Base-by-base conservation (phyloP, 495 filamentous ascomycete species). In the Penicillium egyptiacum region DNA sequence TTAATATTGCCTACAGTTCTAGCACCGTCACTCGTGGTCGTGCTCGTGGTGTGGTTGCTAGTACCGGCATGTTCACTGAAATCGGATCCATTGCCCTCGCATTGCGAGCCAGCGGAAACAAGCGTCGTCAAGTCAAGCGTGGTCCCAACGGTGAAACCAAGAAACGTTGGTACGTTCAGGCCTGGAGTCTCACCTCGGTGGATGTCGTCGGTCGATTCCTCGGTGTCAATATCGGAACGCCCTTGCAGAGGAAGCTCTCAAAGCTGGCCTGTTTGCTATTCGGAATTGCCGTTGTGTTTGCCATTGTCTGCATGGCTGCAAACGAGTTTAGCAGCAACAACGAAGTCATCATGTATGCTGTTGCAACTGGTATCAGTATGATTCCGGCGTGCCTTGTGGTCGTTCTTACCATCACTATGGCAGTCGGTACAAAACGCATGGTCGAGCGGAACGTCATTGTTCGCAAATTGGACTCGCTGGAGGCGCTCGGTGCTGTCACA, bases 401-500 rank as follows among this genome's bases (percentile, higher is more conserved):
- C 6, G 82, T 87, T 37, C 69, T 87, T 40, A 87, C 84, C 7
- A 85, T 87, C 64, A 86, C 83, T 35, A 82, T 86, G 70, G 82
- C 84, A 28, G 76, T 83, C 25, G 84, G 83, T 31, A 81, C 79
- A 9, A 86, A 85, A 4, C 78, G 78, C 22, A 87, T 87, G 84
- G 82, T 78, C 5, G 87, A 81, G 57, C 75, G 84, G 48, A 82
- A 85, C 56, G 77, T 86, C 16, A 68, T 88, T 11, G 85, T 83
- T 74, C 85, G 86, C 59, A 82, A 81, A 1, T 63, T 88, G 44
- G 82, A 84, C 65, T 85, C 82, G 0, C 83, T 88, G 53, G 90
- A 94, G 74, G 92, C 90, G 11, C 79, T 94, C 57, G 90, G 90
- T 66, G 88, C 87, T 82, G 90, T 92, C 48, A 89, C 91, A 71